Conservation (phyloP, 2,329 filamentous ascomycete genomes). For the Monosporascus sp. region DNA sequence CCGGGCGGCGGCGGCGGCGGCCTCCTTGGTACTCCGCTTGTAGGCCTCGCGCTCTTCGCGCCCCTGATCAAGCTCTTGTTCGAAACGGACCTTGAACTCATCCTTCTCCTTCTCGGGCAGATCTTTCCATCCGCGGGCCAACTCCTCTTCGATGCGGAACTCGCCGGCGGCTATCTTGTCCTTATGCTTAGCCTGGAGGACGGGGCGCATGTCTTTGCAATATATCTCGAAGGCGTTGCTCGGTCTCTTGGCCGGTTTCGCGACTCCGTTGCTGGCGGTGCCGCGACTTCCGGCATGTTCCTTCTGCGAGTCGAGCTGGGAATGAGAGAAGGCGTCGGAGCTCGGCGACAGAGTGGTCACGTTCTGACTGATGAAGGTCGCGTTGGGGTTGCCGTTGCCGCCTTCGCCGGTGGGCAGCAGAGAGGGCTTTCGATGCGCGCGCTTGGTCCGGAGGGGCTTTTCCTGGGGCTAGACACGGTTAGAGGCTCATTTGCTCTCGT, state of each 20-base stretch:
- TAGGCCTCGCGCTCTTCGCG: conserved; percentile 37
- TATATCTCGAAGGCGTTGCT: conserved; percentile 50
- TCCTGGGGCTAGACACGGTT: conserved; percentile 59
- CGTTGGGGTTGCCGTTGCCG: conserved; percentile 30
- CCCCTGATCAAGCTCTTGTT: conserved; percentile 33
- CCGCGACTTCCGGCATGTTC: conserved; percentile 23
- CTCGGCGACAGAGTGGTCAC: conserved; percentile 41
- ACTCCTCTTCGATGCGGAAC: conserved; percentile 47
- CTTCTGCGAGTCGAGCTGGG: conserved; percentile 34
- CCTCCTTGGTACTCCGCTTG: conserved; percentile 24
- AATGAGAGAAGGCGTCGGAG: conserved; percentile 49
- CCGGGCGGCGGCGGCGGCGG: conserved; percentile 17
- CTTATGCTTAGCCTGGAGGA: conserved; percentile 39
- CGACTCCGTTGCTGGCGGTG: conserved; percentile 35
- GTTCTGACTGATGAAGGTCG: conserved; percentile 42
- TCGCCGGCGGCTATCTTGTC: conserved; percentile 28
- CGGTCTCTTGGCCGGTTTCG: conserved; percentile 37
- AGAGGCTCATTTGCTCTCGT: conserved; percentile 14
- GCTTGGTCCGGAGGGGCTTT: conserved; percentile 70
- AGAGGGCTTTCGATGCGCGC: conserved; percentile 61
- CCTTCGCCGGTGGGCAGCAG: conserved; percentile 38
- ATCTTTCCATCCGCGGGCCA: conserved; percentile 50
- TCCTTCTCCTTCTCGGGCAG: conserved; percentile 44
- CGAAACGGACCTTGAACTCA: conserved; percentile 39
- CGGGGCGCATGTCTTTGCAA: conserved; percentile 43